Evolutionary conservation across 2,329 filamentous ascomycete species (phyloP).

Genomic region (Curvularia lunata): DNA sequence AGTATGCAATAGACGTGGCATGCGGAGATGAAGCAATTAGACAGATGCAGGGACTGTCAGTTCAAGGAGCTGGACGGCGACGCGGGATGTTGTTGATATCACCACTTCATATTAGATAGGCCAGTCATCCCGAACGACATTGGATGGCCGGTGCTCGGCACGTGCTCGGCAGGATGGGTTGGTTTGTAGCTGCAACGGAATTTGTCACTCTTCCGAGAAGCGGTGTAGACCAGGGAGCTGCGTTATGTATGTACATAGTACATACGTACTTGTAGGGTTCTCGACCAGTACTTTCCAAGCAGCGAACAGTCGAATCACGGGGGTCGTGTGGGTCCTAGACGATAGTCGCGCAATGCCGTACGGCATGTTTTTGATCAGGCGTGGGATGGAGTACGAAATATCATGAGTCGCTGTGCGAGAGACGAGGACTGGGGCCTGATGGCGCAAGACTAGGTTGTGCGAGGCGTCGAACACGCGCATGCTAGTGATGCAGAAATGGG

Average conservation of each 20-base stretch:
- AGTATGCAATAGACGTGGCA: neutral
- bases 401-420: neutral
- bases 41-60: neutral
- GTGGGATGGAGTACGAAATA: neutral
- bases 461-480: neutral
- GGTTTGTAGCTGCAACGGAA: neutral
- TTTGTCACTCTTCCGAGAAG: conserved; percentile 12
- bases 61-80: neutral
- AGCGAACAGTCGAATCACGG: neutral
- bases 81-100: neutral
- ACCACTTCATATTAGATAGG: too few relatives aligned
- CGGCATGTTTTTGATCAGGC: conserved; percentile 1
- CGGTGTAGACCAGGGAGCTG: neutral
- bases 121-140: neutral
- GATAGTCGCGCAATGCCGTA: neutral
- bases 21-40: neutral
- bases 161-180: neutral
- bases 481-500: neutral
- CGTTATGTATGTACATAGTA: neutral
- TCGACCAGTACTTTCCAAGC: neutral
- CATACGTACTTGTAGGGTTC: too few relatives aligned
- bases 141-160: neutral
- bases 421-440: neutral
- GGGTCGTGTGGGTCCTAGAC: neutral
- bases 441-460: neutral